Evolutionary conservation across 2,329 filamentous ascomycete genomes (phyloP), one percentile per base, ranked within the genome.

Genomic region (Fusarium mundagurra): DNA sequence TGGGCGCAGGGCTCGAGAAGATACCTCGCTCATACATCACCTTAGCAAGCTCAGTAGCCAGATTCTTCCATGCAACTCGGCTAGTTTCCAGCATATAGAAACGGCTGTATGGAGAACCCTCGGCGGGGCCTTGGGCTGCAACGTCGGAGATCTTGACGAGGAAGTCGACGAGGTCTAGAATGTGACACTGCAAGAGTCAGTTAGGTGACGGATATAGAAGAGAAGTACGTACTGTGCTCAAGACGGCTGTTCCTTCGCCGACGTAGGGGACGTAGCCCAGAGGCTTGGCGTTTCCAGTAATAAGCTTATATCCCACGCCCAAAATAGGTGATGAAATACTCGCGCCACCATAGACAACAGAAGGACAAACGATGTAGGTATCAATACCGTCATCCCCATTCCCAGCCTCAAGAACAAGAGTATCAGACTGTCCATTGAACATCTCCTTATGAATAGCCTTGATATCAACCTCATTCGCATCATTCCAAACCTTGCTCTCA

Each of bases 341-440:
- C 3, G 64, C 47, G 3, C 64, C 57, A 2, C 66, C 66, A 9
- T 69, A 69, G 0, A 69, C 57, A 1, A 69, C 66, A 0, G 66
- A 48, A 0, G 64, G 66, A 0, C 66, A 69, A 8, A 69, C 64
- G 4, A 69, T 69, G 6, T 43, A 69, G 1, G 66, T 55, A 8
- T 69, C 64, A 7, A 69, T 29, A 1, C 20, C 31, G 6, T 55
- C 43, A n/a, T 67, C 66, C 2, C 61, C 36, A 3, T 63, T 24
- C 8, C 67, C 64, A 7, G 66, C 66, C 18, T 69, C 41, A 0
- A 69, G 36, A 17, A 69, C 66, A 20, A 47, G 64, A 0, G 43
- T 63, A 24, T 69, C 64, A 5, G 66, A 69, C 4, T 69, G 66
- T 1, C 66, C 66, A 14, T 69, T 69, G 5, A 63, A 69, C 66